A percentile compares a stretch with the other conserved stretches of the same genome.
These are phyloP conservation scores for Fraxinus ornus DNA, from an alignment of 305 asterid species.

Conservation along the genomic window DNA sequence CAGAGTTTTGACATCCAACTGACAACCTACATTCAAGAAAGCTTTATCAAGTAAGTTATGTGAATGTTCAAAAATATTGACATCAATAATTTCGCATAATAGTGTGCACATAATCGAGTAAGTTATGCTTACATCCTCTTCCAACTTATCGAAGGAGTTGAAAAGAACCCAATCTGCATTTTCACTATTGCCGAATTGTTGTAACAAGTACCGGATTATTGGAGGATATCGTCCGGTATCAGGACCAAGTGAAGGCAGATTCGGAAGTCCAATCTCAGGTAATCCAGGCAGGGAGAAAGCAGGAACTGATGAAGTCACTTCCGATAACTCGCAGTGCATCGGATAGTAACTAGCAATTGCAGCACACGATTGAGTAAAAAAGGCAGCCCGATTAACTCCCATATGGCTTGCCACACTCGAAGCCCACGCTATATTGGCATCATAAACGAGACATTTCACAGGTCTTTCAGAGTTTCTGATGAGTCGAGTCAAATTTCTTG, in stretches of 20 bases:
- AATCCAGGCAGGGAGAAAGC: conserved; percentile 34
- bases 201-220: conserved; percentile 40
- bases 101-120: neutral
- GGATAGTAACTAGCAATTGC: conserved; percentile 49
- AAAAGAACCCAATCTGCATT: conserved; percentile 62
- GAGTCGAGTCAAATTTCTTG: conserved; percentile 37
- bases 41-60: neutral
- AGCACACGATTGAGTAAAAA: conserved; percentile 63
- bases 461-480: conserved; percentile 34
- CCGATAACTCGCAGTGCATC: conserved; percentile 46
- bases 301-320: conserved; percentile 30
- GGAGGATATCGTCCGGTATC: conserved; percentile 42
- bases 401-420: conserved; percentile 35
- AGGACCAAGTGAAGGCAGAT: conserved; percentile 55
- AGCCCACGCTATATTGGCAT: conserved; percentile 57
- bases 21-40: conserved; percentile 35
- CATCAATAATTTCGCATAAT: neutral
- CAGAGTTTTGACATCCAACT: conserved; percentile 51
- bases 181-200: conserved; percentile 40
- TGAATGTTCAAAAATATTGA: neutral
- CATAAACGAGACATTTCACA: conserved; percentile 52
- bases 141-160: conserved; percentile 52
- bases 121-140: conserved; percentile 48
- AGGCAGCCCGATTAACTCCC: conserved; percentile 41
- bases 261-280: conserved; percentile 40